Conservation (phyloP, 2,329 filamentous ascomycete genomes). For the Thyridium curvatum region DNA sequence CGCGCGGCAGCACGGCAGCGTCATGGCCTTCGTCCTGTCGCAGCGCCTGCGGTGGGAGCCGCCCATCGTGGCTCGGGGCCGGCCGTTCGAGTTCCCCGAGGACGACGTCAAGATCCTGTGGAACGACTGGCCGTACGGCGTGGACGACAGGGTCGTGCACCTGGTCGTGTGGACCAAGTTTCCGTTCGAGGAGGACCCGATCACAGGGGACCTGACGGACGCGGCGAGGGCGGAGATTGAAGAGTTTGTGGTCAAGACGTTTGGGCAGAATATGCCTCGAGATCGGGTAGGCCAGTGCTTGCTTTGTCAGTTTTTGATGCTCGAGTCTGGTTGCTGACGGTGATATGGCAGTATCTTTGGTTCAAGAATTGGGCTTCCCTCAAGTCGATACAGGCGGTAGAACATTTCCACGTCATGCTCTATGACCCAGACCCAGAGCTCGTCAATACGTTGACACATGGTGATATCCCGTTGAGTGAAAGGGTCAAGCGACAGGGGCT, state of each 20-base stretch:
- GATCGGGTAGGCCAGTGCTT: conserved; percentile 41
- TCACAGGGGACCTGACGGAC: conserved; percentile 61
- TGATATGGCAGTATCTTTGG: conserved; percentile 50
- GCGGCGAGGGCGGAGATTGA: conserved; percentile 60
- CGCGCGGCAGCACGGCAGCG: conserved; percentile 62
- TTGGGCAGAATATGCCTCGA: conserved; percentile 45
- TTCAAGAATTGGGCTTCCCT: conserved; percentile 85
- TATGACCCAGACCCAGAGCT: conserved; percentile 68
- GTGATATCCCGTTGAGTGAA: conserved; percentile 61
- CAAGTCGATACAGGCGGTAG: conserved; percentile 80
- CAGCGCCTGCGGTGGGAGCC: conserved; percentile 63
- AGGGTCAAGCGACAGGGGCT: conserved; percentile 21
- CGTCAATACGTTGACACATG: conserved; percentile 62
- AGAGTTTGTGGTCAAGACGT: conserved; percentile 61
- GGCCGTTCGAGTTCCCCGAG: conserved; percentile 32
- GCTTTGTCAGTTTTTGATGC: background rate
- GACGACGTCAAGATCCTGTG: conserved; percentile 67
- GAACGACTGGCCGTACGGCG: conserved; percentile 94
- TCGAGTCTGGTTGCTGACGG: conserved; percentile 6
- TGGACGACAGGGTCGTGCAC: conserved; percentile 73
- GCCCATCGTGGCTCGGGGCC: conserved; percentile 26
- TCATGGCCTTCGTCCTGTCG: conserved; percentile 69
- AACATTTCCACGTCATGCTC: conserved; percentile 95
- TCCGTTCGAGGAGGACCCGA: conserved; percentile 60
- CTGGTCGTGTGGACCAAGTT: conserved; percentile 94